A percentile compares a stretch with the other conserved stretches of the same genome.
These are phyloP conservation scores for Colletotrichum viniferum DNA, from an alignment of 2,329 filamentous ascomycete species.

Conservation along the genomic window DNA sequence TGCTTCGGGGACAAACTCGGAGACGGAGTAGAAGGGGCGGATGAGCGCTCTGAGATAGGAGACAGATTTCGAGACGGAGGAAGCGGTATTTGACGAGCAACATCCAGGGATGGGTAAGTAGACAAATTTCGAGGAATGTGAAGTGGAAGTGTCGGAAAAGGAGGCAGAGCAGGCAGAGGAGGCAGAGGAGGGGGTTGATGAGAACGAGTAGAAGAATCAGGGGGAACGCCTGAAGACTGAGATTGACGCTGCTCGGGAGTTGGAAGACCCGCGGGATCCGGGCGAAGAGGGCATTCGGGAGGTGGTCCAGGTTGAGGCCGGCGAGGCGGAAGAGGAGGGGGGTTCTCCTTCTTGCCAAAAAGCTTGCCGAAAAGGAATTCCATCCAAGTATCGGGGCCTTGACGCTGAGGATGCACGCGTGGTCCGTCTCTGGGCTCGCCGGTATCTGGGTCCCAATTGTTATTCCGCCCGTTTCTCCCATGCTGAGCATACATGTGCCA, in stretches of 20 bases:
- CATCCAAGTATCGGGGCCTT: background rate
- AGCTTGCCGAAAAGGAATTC: background rate
- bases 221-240: background rate
- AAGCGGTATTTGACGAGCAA: background rate
- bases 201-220: background rate
- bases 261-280: background rate
- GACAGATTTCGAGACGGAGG: background rate
- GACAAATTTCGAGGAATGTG: too few species aligned
- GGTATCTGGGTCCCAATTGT: background rate
- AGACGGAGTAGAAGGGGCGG: background rate
- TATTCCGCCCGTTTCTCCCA: background rate
- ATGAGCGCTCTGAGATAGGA: background rate
- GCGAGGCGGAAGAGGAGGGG: background rate
- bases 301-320: background rate
- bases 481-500: background rate
- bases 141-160: background rate
- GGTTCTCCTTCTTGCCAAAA: background rate
- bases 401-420: background rate
- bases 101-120: too few species aligned
- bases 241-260: background rate
- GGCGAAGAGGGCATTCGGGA: background rate
- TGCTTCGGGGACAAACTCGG: too few species aligned
- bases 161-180: background rate
- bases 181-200: background rate
- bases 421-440: background rate